Evolutionary conservation across 2,329 filamentous ascomycete species (phyloP), one percentile per base, ranked within the genome.

Genomic region (Akanthomyces muscarius): DNA sequence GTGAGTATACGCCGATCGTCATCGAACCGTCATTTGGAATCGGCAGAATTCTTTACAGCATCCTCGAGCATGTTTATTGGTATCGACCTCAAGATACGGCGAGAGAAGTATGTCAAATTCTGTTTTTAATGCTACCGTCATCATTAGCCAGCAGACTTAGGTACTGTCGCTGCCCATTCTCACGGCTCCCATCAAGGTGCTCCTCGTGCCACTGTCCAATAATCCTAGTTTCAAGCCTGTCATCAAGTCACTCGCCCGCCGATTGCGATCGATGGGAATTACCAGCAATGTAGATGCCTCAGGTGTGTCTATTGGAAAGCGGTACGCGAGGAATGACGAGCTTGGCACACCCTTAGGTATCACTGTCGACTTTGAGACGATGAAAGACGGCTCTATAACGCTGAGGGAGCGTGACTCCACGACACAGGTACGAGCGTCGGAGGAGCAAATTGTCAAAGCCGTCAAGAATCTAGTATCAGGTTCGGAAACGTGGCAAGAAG

Each of bases 11-110:
- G 1, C 92, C 92, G 61, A 96, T 96, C 72, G 91, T 95, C 52
- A 93, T 97, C 69, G 92, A 97, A 78, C 92, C 92, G 2, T 96
- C 92, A 0, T 97, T 97, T 72, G 92, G 92, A 80, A 94, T 97
- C 71, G 92, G 92, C 8, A 10, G 28, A 25, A 42, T 42, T 38
- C 28, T 28, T 41, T 45, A 33, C 44, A 38, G 65, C 42, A 79
- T 96, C 70, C 87, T 93, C 70, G 92, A 96, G 78, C 92, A 96
- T 76, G 86, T 84, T 71, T 96, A 91, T 83, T 96, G 91, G 91
- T 89, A 86, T 58, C 88, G 92, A 65, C 78, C 72, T 28, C 71
- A 71, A 64, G 88, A 90, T 68, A 86, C 73, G 86, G 88, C 74
- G 89, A 90, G 85, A 80, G 87, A 85, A 11, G n/a, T 63, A 23